Conservation (phyloP, 495 filamentous ascomycete species). For the Neurospora sp. region DNA sequence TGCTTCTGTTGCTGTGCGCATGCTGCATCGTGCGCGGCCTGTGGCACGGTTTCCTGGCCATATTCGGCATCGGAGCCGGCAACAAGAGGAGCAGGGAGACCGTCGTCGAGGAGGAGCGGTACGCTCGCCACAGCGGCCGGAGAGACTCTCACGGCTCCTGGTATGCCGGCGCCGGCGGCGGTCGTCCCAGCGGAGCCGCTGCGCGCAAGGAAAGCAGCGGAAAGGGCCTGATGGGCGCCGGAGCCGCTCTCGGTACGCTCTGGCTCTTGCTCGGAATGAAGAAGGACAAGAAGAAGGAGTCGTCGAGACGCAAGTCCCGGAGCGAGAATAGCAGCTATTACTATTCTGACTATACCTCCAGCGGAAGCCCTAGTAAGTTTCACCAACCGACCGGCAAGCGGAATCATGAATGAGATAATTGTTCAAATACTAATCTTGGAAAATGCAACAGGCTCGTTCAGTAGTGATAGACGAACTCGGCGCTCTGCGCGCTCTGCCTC, state of each 20-base stretch:
- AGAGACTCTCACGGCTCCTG: slow-evolving; percentile 48
- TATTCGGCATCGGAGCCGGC: slow-evolving; percentile 49
- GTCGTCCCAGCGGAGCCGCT: slow-evolving; percentile 41
- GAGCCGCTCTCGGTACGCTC: slow-evolving; percentile 54
- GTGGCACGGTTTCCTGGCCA: slow-evolving; percentile 52
- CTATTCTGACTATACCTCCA: slow-evolving; percentile 37
- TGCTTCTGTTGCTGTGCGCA: slow-evolving; percentile 64
- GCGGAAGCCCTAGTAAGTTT: slow-evolving; percentile 39
- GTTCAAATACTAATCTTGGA: slow-evolving; percentile 3
- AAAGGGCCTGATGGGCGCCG: slow-evolving; percentile 45
- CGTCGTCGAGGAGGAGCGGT: slow-evolving; percentile 58
- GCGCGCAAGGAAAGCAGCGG: slow-evolving; percentile 45
- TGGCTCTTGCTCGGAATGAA: slow-evolving; percentile 69
- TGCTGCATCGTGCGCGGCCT: slow-evolving; percentile 62
- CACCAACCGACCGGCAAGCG: slow-evolving; percentile 6
- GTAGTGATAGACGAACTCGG: slow-evolving; percentile 22
- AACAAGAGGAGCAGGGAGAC: slow-evolving; percentile 43
- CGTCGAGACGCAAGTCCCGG: slow-evolving; percentile 30
- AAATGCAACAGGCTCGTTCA: slow-evolving; percentile 29
- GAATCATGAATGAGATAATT: slow-evolving; percentile 10
- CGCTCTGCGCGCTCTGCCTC: slow-evolving; percentile 9
- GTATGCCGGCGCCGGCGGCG: slow-evolving; percentile 43
- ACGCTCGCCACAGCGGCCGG: slow-evolving; percentile 36
- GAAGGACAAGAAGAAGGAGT: slow-evolving; percentile 47
- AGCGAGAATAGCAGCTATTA: slow-evolving; percentile 41